Conservation (phyloP, 768 basidiomycete species). For the Tylopilus plumbeoviolaceoides region DNA sequence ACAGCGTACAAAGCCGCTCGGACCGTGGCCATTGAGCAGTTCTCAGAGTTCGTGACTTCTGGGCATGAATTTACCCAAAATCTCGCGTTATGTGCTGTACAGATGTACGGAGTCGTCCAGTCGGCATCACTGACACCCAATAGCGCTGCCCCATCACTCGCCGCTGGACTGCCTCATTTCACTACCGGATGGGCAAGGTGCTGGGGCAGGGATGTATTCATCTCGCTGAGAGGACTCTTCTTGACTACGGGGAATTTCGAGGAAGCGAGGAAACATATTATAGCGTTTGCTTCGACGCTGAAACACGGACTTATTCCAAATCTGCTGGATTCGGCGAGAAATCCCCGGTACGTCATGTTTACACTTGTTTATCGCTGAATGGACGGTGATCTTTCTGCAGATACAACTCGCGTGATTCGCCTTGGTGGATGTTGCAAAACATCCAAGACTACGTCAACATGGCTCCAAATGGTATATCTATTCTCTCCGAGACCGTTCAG, state of each 20-base stretch:
- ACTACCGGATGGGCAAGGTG: slow-evolving; percentile 90
- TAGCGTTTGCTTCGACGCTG: slow-evolving; percentile 88
- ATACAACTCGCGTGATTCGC: slow-evolving; percentile 95
- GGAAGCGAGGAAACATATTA: slow-evolving; percentile 83
- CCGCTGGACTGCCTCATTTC: slow-evolving; percentile 96
- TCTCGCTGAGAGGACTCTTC: slow-evolving; percentile 90
- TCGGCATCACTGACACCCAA: slow-evolving; percentile 85
- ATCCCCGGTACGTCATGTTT: slow-evolving; percentile 57
- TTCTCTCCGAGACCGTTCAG: slow-evolving; percentile 78
- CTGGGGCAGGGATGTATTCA: slow-evolving; percentile 96
- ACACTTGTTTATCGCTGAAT: not conserved
- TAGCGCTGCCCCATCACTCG: slow-evolving; percentile 71
- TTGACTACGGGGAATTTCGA: slow-evolving; percentile 87
- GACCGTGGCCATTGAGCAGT: slow-evolving; percentile 77
- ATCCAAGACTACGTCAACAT: slow-evolving; percentile 89
- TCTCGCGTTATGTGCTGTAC: slow-evolving; percentile 78
- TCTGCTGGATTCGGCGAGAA: slow-evolving; percentile 82
- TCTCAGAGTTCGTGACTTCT: slow-evolving; percentile 77
- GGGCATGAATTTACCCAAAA: slow-evolving; percentile 90
- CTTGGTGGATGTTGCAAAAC: slow-evolving; percentile 99
- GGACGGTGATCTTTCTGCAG: slow-evolving; percentile 31
- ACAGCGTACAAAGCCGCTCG: slow-evolving; percentile 92
- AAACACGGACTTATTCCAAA: slow-evolving; percentile 98
- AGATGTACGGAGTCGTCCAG: slow-evolving; percentile 88
- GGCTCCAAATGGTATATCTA: slow-evolving; percentile 78